Conservation (phyloP, 306 rosid species). For the Macrotyloma uniflorum region DNA sequence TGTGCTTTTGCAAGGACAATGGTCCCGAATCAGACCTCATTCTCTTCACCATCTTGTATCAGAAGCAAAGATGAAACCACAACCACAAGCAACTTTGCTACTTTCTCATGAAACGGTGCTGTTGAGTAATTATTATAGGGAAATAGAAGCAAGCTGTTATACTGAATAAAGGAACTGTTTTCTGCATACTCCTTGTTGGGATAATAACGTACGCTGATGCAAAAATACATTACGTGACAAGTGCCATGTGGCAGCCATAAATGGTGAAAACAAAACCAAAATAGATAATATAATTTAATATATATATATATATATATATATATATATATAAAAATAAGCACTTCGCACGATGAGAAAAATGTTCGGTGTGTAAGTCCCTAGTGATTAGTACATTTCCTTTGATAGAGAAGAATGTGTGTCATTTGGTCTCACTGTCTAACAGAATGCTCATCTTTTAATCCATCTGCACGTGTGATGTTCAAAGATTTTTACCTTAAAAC, state of each 20-base stretch:
- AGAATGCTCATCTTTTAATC: background rate
- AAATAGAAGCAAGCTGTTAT: background rate
- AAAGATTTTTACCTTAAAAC: background rate
- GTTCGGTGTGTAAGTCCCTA: background rate
- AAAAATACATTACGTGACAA: slow-evolving; percentile 19
- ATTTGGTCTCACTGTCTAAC: slow-evolving; percentile 14
- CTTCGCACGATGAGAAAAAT: background rate
- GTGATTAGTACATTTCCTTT: background rate
- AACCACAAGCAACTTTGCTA: background rate
- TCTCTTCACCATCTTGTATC: slow-evolving; percentile 35
- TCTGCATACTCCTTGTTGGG: background rate
- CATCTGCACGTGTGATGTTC: background rate
- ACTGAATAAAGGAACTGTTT: background rate
- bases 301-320: too few species aligned
- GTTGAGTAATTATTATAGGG: background rate
- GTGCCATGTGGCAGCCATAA: slow-evolving; percentile 23
- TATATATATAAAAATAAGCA: background rate
- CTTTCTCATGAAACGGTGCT: slow-evolving; percentile 23
- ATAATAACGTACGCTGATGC: slow-evolving; percentile 8
- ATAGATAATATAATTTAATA: background rate
- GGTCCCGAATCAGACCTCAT: slow-evolving; percentile 37
- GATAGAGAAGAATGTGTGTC: slow-evolving; percentile 41
- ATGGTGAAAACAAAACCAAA: background rate
- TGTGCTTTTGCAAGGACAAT: slow-evolving; percentile 41
- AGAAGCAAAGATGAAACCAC: background rate